Evolutionary conservation across 768 basidiomycete species (phyloP).

Genomic region (Tulasnella sp.): DNA sequence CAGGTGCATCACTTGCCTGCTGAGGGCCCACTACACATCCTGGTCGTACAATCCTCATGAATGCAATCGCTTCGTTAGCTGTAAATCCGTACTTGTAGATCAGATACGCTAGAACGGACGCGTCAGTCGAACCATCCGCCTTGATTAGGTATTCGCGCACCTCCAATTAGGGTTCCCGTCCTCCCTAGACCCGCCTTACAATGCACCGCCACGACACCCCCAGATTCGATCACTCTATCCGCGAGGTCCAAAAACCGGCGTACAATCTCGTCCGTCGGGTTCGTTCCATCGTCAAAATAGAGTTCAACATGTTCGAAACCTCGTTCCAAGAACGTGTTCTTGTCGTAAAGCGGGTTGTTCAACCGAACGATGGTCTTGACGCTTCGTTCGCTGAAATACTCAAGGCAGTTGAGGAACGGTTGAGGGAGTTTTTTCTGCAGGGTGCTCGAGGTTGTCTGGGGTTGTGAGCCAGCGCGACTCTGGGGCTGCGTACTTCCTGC

Average conservation of each 20-base stretch:
- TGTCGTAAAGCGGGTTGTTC: constrained; percentile 87
- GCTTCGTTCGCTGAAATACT: constrained; percentile 79
- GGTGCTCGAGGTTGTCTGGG: constrained; percentile 23
- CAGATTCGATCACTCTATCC: constrained; percentile 61
- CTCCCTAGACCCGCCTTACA: constrained; percentile 95
- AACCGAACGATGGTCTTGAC: constrained; percentile 87
- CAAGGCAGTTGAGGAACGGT: constrained; percentile 80
- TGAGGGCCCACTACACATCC: constrained; percentile 88
- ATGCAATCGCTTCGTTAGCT: constrained; percentile 89
- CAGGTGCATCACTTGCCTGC: constrained; percentile 40
- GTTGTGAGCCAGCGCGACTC: constrained; percentile 23
- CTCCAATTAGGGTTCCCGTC: constrained; percentile 89
- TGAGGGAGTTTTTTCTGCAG: constrained; percentile 65
- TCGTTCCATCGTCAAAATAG: constrained; percentile 97
- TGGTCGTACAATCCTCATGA: constrained; percentile 95
- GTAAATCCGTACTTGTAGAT: constrained; percentile 99
- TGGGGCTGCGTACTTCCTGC: constrained; percentile 7
- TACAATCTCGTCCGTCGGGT: constrained; percentile 91
- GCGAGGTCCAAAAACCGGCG: constrained; percentile 79
- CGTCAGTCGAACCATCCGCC: neutral
- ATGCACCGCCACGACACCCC: constrained; percentile 80
- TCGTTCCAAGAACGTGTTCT: constrained; percentile 61
- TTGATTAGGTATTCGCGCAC: constrained; percentile 19
- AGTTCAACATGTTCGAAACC: constrained; percentile 85
- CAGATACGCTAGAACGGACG: constrained; percentile 55